Percentiles rank a stretch among this genome's conserved stretches.
These are phyloP conservation scores for Avicennia marina DNA, from an alignment of 257 asterid genomes.

Conservation along the genomic window DNA sequence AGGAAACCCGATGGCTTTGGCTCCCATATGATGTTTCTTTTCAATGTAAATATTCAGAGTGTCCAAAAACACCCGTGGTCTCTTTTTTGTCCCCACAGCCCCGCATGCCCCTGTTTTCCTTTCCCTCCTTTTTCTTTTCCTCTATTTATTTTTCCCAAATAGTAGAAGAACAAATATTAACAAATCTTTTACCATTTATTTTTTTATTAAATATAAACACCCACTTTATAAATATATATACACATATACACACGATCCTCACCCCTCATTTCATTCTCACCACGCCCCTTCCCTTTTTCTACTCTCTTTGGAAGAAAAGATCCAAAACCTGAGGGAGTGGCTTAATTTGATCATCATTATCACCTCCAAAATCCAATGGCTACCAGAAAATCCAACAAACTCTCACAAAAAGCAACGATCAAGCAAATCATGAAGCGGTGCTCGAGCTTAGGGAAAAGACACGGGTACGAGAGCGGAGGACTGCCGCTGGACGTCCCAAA, in stretches of 20 bases:
- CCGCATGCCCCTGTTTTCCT: conserved; percentile 43
- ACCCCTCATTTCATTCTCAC: conserved; percentile 27
- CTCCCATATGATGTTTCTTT: conserved; percentile 29
- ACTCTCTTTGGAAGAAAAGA: background rate
- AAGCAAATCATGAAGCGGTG: conserved; percentile 52
- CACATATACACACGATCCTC: too few species aligned
- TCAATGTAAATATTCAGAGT: conserved; percentile 25
- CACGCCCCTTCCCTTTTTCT: conserved; percentile 17
- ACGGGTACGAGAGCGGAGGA: conserved; percentile 34
- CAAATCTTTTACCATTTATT: too few species aligned
- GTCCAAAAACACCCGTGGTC: conserved; percentile 46
- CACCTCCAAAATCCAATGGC: conserved; percentile 44
- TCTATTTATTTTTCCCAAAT: too few species aligned
- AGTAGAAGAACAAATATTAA: too few species aligned
- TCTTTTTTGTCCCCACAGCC: conserved; percentile 44
- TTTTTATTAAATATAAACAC: too few species aligned
- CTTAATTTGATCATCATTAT: background rate
- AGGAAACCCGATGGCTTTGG: conserved; percentile 36
- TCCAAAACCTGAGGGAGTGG: background rate
- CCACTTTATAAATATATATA: conserved; percentile 24
- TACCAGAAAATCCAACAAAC: conserved; percentile 34
- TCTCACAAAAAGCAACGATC: conserved; percentile 44
- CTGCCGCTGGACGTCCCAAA: conserved; percentile 50
- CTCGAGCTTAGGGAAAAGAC: conserved; percentile 41
- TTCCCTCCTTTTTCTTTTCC: background rate